Conservation (phyloP, 2,329 filamentous ascomycete species). For the Pezizomycotina sp. region DNA sequence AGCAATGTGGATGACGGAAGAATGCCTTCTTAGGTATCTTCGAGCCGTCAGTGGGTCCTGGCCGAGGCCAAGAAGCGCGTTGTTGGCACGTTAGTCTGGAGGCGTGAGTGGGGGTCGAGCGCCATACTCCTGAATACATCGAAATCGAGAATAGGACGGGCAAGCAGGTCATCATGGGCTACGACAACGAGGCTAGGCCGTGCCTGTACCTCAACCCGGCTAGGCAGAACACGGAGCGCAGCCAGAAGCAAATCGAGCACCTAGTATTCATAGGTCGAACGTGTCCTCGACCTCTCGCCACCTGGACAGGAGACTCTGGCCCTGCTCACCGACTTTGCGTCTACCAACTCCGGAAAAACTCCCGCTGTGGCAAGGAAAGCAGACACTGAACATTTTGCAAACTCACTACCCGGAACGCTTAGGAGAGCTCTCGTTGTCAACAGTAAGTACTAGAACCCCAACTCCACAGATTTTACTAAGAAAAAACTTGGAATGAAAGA, state of each 20-base stretch:
- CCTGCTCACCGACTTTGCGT: slow-evolving; percentile 81
- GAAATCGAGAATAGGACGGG: slow-evolving; percentile 90
- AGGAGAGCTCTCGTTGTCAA: slow-evolving; percentile 82
- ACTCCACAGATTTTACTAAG: slow-evolving; percentile 1
- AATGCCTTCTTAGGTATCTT: slow-evolving; percentile 84
- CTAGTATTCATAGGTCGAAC: slow-evolving; percentile 91
- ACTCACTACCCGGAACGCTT: slow-evolving; percentile 89
- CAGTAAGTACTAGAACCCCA: slow-evolving; percentile 36
- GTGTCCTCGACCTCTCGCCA: slow-evolving; percentile 71
- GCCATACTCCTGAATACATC: slow-evolving; percentile 64
- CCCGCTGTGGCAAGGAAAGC: slow-evolving; percentile 62
- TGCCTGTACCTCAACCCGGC: slow-evolving; percentile 83
- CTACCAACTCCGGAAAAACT: slow-evolving; percentile 56
- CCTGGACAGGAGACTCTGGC: slow-evolving; percentile 73
- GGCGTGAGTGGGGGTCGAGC: slow-evolving; percentile 74
- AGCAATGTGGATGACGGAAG: slow-evolving; percentile 83
- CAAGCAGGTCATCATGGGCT: slow-evolving; percentile 81
- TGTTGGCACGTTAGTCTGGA: slow-evolving; percentile 66
- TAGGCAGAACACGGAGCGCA: slow-evolving; percentile 78
- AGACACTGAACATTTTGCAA: slow-evolving; percentile 82
- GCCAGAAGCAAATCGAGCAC: slow-evolving; percentile 77
- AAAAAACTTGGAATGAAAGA: too few relatives aligned
- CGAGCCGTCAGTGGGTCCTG: slow-evolving; percentile 77
- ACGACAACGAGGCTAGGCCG: slow-evolving; percentile 67
- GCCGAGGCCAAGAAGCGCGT: slow-evolving; percentile 63